phyloP scores from a whole-genome alignment of 805 yeast species.

The Teunomyces kruisii region DNA sequence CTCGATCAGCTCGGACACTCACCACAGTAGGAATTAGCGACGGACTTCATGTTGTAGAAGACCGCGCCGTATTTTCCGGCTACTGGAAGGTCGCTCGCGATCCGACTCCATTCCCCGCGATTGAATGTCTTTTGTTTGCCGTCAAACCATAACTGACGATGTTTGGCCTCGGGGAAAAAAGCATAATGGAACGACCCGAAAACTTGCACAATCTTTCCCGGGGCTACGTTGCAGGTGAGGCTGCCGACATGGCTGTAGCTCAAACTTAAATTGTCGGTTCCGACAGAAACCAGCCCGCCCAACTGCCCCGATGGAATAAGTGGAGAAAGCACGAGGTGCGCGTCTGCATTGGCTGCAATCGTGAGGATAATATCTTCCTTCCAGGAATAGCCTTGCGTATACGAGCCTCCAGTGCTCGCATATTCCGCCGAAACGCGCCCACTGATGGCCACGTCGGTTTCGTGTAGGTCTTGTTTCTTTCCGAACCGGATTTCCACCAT shows the following conservation, averaged over 20 bases:
- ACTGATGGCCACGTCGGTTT: slow-evolving; percentile 15
- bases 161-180: slow-evolving; percentile 15
- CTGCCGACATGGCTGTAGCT: slow-evolving; percentile 13
- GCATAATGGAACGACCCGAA: slow-evolving; percentile 14
- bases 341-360: not conserved
- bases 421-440: slow-evolving; percentile 15
- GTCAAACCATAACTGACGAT: slow-evolving; percentile 9
- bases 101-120: not conserved
- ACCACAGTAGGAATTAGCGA: slow-evolving; percentile 17
- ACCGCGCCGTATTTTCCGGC: slow-evolving; percentile 14
- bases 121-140: not conserved
- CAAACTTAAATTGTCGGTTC: slow-evolving; percentile 11
- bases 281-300: slow-evolving; percentile 6
- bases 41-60: slow-evolving; percentile 12
- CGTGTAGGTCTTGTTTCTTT: too few species aligned
- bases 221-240: slow-evolving; percentile 15
- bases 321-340: not conserved
- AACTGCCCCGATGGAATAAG: not conserved
- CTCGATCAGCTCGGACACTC: too few species aligned
- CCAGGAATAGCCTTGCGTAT: slow-evolving; percentile 14
- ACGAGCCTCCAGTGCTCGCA: slow-evolving; percentile 17
- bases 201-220: slow-evolving; percentile 19
- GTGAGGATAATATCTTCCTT: not conserved
- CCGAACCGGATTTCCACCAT: slow-evolving; percentile 21
- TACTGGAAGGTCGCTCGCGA: slow-evolving; percentile 1